Evolutionary conservation across 805 yeast genomes (phyloP), one percentile per base, ranked within the genome.

Genomic region (Kodamaea kaohsiungensis): DNA sequence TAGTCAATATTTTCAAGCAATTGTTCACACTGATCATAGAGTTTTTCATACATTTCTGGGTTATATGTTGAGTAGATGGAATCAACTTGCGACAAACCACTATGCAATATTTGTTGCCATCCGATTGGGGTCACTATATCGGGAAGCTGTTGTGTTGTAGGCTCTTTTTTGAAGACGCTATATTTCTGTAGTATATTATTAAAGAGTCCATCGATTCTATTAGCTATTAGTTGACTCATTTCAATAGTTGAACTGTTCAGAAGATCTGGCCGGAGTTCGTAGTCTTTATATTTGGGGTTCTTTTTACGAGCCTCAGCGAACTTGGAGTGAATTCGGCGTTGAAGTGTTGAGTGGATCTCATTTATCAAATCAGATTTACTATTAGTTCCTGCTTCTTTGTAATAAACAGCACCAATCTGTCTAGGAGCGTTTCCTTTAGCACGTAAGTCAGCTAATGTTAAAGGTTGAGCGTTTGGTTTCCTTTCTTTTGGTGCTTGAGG

Each of bases 51-150:
- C 13, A 53, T 16, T 0, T 48, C 54, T 1, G 55, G 53, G 15
- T 60, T 52, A 15, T 56, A 45, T 5, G 12, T 19, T 12, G 35
- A 27, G 9, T 57, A 43, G 2, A 58, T 59, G 9, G 46, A 52
- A n/a, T 57, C 58, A 7, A 60, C 63, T 3, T 56, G 49, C 17
- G 56, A 54, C 15, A 68, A 35, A 1, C 65, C 66, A 10, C 70
- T 64, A 9, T 64, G 46, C 7, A 72, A 50, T 2, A 71, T 57
- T 40, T 70, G 68, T 46, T 66, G 71, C 77, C 77, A 72, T 12
- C 54, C 61, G 2, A 55, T 38, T 7, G 33, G 47, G 3, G 38
- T 15, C 7, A 13, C 30, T 25, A 13, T 6, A 19, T 8, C 7
- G 15, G 7, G 18, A n/a, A 18, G 10, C 7, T 3, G n/a, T n/a